These are phyloP conservation scores for Pseudozyma hubeiensis DNA, from an alignment of 1,284 basidiomycete species.

Conservation along the genomic window DNA sequence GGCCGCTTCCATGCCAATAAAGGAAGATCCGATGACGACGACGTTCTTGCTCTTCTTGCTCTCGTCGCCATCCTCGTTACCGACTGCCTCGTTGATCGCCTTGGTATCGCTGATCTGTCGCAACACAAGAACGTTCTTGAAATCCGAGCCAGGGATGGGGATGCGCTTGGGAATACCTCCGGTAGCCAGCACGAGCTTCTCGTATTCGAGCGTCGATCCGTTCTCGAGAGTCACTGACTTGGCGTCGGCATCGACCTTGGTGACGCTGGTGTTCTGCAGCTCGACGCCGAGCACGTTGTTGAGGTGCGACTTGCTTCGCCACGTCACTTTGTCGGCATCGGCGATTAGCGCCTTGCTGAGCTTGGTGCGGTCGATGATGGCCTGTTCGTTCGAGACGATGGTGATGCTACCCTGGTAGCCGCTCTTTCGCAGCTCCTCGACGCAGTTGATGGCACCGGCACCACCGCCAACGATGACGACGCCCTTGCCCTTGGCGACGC, in stretches of 20 bases:
- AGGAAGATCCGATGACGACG: conserved; percentile 88
- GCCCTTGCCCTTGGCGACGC: conserved; percentile 72
- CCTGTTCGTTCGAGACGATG: conserved; percentile 81
- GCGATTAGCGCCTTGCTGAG: conserved; percentile 87
- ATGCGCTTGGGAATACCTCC: conserved; percentile 73
- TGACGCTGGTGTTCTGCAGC: conserved; percentile 74
- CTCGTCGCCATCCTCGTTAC: conserved; percentile 62
- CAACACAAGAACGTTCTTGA: conserved; percentile 83
- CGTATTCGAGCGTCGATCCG: conserved; percentile 66
- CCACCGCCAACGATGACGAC: conserved; percentile 89
- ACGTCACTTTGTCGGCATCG: conserved; percentile 81
- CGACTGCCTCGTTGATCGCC: conserved; percentile 78
- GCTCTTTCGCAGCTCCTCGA: conserved; percentile 87
- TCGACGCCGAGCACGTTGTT: conserved; percentile 84
- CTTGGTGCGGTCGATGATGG: conserved; percentile 90
- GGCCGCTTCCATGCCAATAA: conserved; percentile 93
- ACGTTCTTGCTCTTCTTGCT: conserved; percentile 73
- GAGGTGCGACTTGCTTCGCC: conserved; percentile 78
- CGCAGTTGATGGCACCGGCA: conserved; percentile 80
- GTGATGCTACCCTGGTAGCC: conserved; percentile 83
- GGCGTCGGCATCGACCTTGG: conserved; percentile 46
- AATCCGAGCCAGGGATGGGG: conserved; percentile 81
- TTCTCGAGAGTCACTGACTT: conserved; percentile 68
- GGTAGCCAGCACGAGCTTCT: conserved; percentile 70
- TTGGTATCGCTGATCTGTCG: conserved; percentile 80